Evolutionary conservation across 2,329 filamentous ascomycete genomes (phyloP).

Genomic region (Iodosphaeria phyllophila): DNA sequence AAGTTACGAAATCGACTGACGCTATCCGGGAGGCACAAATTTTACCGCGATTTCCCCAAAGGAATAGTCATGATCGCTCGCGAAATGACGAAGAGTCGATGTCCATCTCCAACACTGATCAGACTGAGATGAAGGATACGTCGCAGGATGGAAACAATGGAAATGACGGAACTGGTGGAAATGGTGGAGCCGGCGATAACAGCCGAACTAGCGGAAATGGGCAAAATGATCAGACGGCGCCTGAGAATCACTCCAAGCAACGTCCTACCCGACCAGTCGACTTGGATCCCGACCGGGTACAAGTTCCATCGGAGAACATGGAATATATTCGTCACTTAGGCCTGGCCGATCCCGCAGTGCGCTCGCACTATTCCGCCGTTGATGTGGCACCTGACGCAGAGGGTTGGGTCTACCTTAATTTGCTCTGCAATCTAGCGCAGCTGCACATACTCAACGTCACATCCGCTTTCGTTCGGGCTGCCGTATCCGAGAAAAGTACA

Average conservation of each 20-base stretch:
- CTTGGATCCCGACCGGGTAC: conserved; percentile 59
- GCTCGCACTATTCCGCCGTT: conserved; percentile 21
- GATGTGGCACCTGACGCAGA: conserved; percentile 43
- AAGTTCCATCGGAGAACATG: conserved; percentile 60
- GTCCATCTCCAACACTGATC: conserved; percentile 28
- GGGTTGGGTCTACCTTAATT: conserved; percentile 69
- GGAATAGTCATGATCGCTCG: conserved; percentile 20
- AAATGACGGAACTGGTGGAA: conserved; percentile 7
- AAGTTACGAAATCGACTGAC: conserved; percentile 9
- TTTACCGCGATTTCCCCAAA: conserved; percentile 13
- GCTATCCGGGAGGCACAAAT: conserved; percentile 30
- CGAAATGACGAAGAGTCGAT: conserved; percentile 23
- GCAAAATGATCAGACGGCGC: no score
- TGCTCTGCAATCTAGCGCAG: conserved; percentile 67
- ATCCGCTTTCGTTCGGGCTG: conserved; percentile 54
- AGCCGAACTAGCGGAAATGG: conserved; percentile 8
- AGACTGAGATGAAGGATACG: conserved; percentile 20
- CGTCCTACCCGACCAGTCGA: conserved; percentile 60
- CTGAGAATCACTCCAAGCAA: no score
- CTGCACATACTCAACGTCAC: conserved; percentile 75
- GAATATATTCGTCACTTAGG: conserved; percentile 62
- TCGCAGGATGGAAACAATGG: conserved; percentile 16
- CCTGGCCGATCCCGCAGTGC: conserved; percentile 38
- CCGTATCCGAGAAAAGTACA: conserved; percentile 49
- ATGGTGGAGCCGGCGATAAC: conserved; percentile 20